Evolutionary conservation across 148 eudicot species (phyloP), one percentile per base, ranked within the genome.

Genomic region (Simmondsia chinensis): DNA sequence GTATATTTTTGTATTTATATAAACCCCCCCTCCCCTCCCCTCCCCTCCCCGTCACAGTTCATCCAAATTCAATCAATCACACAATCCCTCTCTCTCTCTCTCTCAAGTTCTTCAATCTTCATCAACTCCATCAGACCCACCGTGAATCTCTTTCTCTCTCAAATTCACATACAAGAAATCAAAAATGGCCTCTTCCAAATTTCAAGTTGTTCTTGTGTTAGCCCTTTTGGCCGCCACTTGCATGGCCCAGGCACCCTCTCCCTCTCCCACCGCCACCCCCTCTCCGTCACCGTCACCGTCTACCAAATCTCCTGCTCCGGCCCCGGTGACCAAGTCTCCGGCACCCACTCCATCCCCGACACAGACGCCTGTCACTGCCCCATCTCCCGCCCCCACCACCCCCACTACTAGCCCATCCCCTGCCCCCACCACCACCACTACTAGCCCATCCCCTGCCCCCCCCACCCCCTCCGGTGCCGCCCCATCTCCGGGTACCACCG

Each of bases 201-300:
- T 32, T 36, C 54, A 43, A 9, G 11, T 56, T 0, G 9, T 40
- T 32, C 30, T 68, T 7, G 7, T 56, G 10, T 5, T 68, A 11
- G 57, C 73, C 20, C 44, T 68, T 17, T 41, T 68, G 5, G 60
- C 62, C 17, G 50, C 68, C 55, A 48, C 63, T 8, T 68, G 68
- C 50, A 56, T 21, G 29, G 72, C 72, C 28, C 72, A 67, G 23
- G 48, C 72, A 1, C 71, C 71, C 0, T 19, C 69, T 3, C 58
- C 50, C 1, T 18, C 70, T 18, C 70, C 70, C 26, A 12, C 44
- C 35, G 39, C 50, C 16, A 9, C 57, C 2, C 64, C 49, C 2
- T 6, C 26, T 20, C 33, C 41, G 6, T 29, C 28, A 32, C 31
- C 19, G 11, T 9, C 14, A 5, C 40, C 5, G 14, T 13, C 40